Evolutionary conservation across 2,329 filamentous ascomycete species (phyloP), one percentile per base, ranked within the genome.

Genomic region (Exophiala lecanii-corni): DNA sequence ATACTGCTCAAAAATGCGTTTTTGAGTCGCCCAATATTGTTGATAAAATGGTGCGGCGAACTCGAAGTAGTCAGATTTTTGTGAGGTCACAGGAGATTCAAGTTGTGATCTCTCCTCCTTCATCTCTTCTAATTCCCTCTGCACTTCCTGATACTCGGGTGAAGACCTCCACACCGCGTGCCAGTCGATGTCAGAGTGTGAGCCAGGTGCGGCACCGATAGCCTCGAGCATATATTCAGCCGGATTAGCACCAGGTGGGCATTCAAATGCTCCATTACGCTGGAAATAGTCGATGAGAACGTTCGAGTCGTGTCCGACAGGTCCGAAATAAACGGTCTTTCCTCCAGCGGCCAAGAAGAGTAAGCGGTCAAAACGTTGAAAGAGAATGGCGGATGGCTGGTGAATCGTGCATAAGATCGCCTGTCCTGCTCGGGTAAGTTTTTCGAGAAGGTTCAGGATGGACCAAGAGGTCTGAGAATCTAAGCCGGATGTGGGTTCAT

Each of bases 341-440:
- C 81, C 81, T 25, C 81, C 81, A 45, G 69, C 72, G 5, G 78
- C 78, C 2, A 85, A 69, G 60, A 84, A 79, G 1, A 83, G 64
- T 1, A 83, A 64, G 1, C 73, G 72, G 47, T 84, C 80, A 39
- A 83, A 96, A 45, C 86, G 83, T 62, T 94, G 86, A 71, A 96
- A 94, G 40, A 96, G 74, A 75, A 94, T 88, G 26, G 89, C 89
- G 12, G 87, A 94, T 13, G 91, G 89, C 65, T 96, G 91, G 63
- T 96, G 89, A 47, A 96, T 95, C 0, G 89, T 95, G 69, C 89
- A 95, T n/a, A 96, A 80, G 65, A 96, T 86, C 37, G 91, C 89
- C 62, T 92, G 87, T 10, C 89, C 89, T 49, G 81, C 84, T 63
- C 91, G 84, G 55, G 88, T 88, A 25, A 96, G 74, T 66, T 92